phyloP scores from a whole-genome alignment of 208 protist species.

The Crithidia sp. region DNA sequence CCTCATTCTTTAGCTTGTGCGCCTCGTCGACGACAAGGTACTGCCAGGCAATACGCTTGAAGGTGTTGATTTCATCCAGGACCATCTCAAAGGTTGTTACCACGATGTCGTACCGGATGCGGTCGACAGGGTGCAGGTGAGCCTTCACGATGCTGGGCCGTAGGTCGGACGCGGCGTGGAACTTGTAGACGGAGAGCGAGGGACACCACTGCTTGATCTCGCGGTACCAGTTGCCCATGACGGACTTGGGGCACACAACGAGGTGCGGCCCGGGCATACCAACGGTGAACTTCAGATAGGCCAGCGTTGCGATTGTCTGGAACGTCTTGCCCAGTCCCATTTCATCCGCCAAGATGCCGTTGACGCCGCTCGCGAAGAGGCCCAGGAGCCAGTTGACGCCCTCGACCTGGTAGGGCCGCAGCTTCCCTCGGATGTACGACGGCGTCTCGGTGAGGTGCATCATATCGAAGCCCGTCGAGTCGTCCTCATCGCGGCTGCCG shows the following conservation, averaged over 20 bases:
- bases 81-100: conserved; percentile 98
- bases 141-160: conserved; percentile 78
- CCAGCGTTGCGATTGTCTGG: conserved; percentile 97
- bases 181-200: conserved; percentile 89
- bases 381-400: conserved; percentile 99
- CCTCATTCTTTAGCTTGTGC: conserved; percentile 95
- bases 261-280: conserved; percentile 95
- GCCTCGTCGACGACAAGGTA: conserved; percentile 99
- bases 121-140: conserved; percentile 58
- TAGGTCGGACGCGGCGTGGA: conserved; percentile 95
- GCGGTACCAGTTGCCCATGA: conserved; percentile 98
- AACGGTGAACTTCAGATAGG: conserved; percentile 93
- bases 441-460: conserved; percentile 85
- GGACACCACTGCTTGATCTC: conserved; percentile 98
- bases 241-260: conserved; percentile 96
- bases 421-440: conserved; percentile 88
- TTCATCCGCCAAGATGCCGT: conserved; percentile 99
- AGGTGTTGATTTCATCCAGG: conserved; percentile 86
- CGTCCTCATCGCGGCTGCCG: conserved; percentile 40
- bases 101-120: conserved; percentile 90
- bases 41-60: conserved; percentile 92
- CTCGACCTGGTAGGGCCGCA: conserved; percentile 98
- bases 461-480: conserved; percentile 60
- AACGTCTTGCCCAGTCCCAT: conserved; percentile 98
- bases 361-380: conserved; percentile 96